These are phyloP conservation scores for Podospora australis DNA, from an alignment of 495 filamentous ascomycete species.

Conservation along the genomic window DNA sequence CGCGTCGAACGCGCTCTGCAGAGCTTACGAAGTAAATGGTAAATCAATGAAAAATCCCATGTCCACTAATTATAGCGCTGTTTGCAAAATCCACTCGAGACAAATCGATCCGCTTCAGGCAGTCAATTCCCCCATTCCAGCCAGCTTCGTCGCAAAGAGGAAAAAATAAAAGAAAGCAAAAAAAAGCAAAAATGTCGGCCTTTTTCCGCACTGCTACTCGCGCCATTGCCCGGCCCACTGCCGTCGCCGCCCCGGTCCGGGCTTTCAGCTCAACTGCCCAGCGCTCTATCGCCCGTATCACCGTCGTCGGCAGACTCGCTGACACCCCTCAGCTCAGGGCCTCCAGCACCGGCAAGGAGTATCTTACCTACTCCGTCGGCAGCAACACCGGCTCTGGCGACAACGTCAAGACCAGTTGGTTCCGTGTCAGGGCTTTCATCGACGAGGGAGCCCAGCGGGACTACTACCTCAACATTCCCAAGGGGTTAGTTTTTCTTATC, in stretches of 20 bases:
- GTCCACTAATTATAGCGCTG: too few relatives aligned
- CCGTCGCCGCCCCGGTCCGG: constrained; percentile 37
- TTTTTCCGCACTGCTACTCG: constrained; percentile 37
- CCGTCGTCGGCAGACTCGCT: constrained; percentile 70
- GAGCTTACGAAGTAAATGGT: too few relatives aligned
- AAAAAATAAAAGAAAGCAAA: background rate
- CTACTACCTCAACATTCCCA: constrained; percentile 56
- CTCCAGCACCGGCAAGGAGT: constrained; percentile 58
- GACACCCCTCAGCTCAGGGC: constrained; percentile 60
- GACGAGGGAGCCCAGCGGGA: constrained; percentile 56
- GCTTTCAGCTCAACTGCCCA: constrained; percentile 49
- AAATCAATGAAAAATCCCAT: too few relatives aligned
- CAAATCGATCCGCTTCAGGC: too few relatives aligned
- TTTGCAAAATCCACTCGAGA: too few relatives aligned
- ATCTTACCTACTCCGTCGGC: constrained; percentile 62
- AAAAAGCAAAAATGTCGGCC: constrained; percentile 29
- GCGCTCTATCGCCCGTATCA: constrained; percentile 57
- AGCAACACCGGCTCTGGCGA: constrained; percentile 50
- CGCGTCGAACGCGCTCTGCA: too few relatives aligned
- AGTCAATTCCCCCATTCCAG: too few relatives aligned
- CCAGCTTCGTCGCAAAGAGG: background rate
- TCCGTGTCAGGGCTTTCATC: constrained; percentile 59
- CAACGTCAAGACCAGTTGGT: constrained; percentile 70
- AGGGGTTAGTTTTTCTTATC: constrained; percentile 81
- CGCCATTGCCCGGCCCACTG: constrained; percentile 26